Conservation (phyloP, 2,329 filamentous ascomycete genomes). For the Dothistroma septosporum region DNA sequence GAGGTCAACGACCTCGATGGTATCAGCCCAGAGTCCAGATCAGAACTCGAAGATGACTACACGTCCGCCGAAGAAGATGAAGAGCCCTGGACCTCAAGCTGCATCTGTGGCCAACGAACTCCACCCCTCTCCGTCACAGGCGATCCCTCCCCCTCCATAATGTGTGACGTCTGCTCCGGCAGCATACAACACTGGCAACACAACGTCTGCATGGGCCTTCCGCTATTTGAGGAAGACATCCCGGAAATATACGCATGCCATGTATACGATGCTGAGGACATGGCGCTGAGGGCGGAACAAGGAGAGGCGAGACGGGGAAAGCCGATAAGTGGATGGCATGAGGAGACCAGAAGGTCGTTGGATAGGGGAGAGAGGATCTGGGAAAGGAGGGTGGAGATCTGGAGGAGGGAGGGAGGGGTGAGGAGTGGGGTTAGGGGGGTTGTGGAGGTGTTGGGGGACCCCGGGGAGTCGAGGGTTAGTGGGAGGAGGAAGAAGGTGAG, state of each 20-base stretch:
- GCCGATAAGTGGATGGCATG: constrained; percentile 62
- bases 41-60: not conserved
- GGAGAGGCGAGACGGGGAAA: not conserved
- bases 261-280: constrained; percentile 54
- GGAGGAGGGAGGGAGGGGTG: not conserved
- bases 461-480: not conserved
- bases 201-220: constrained; percentile 84
- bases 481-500: not conserved
- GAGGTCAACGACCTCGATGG: not conserved
- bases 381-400: constrained; percentile 45
- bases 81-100: constrained; percentile 38
- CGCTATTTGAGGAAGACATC: constrained; percentile 59
- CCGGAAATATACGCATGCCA: constrained; percentile 86
- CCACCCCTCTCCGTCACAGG: constrained; percentile 70
- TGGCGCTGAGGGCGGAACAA: constrained; percentile 33
- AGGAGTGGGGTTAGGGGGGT: not conserved
- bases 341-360: constrained; percentile 70
- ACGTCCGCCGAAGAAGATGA: not conserved
- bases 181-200: constrained; percentile 83
- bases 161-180: constrained; percentile 71
- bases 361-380: constrained; percentile 76
- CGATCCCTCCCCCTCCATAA: constrained; percentile 73
- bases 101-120: constrained; percentile 71
- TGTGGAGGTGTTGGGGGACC: not conserved
- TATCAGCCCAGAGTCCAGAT: not conserved